Base-by-base conservation (phyloP, 176 grass and related monocot species). In the Puya raimondii region DNA sequence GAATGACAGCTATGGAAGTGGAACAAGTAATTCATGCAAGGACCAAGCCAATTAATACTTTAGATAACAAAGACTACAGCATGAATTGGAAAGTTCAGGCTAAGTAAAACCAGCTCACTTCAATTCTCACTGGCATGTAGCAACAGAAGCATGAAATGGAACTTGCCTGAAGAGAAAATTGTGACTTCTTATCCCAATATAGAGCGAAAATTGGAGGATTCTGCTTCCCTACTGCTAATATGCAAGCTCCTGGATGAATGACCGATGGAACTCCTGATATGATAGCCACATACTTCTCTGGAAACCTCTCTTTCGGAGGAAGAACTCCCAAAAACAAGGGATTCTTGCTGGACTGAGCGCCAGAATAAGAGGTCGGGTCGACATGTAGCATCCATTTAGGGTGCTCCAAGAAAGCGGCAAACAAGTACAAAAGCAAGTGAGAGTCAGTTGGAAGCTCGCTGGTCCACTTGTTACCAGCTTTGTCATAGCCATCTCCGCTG, bases 311-410 rank as follows among this genome's bases (percentile, higher is more conserved):
- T 85, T 87, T 89, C 65, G 89, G 89, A 79, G 93, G 93, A 68
- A 97, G 93, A 80, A 97, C 79, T 51, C 93, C 93, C 48, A 97
- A 84, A 67, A 97, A 97, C 33, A 97, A 90, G 33, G 93, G 89
- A 76, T 97, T 97, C 83, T 97, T 91, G 81, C 84, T 90, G 65
- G 86, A 97, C 48, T 92, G 88, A 22, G 93, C 79, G 76, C 93
- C 86, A 77, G 93, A 92, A 75, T 89, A 97, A 29, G 86, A 97
- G 51, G 84, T 86, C 66, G 88, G 86, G 59, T 97, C 93, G 65
- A 90, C 88, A 83, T 91, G 88, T 70, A 97, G 74, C 93, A 90
- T 97, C 93, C 93, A 97, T 88, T 86, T 82, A 50, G 93, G 93
- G 79, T 97, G 93, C 71, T 97, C 93, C 70, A 97, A 79, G 68